Evolutionary conservation across 2,329 filamentous ascomycete species (phyloP).

Genomic region (Mariannaea elegans): DNA sequence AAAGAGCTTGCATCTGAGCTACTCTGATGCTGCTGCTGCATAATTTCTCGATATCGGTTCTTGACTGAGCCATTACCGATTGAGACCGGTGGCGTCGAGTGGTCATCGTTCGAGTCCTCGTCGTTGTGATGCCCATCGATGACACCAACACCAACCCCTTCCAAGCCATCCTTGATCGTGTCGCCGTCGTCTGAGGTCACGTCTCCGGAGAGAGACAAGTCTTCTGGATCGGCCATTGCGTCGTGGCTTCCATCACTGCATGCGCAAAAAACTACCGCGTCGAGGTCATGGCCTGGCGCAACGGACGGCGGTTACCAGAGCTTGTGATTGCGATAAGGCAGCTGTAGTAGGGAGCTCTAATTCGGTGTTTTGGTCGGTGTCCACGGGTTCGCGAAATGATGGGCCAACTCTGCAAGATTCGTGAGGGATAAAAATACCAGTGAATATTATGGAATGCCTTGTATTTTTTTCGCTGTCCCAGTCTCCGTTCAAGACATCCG

Average conservation of each 20-base stretch:
- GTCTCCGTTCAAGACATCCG: neutral
- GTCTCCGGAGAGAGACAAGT: constrained; percentile 53
- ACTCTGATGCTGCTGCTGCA: constrained; percentile 54
- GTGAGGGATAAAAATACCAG: neutral
- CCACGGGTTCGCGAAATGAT: neutral
- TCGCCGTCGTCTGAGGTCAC: constrained; percentile 53
- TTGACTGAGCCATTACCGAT: constrained; percentile 42
- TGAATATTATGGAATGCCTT: neutral
- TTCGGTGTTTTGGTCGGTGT: constrained; percentile 23
- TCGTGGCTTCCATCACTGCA: constrained; percentile 51
- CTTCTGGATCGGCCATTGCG: constrained; percentile 60
- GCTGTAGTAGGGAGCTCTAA: constrained; percentile 35
- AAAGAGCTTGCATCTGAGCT: constrained; percentile 62
- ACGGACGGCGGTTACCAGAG: constrained; percentile 14
- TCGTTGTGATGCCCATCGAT: constrained; percentile 23
- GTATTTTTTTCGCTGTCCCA: neutral
- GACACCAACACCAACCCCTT: constrained; percentile 28
- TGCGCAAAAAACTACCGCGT: constrained; percentile 39
- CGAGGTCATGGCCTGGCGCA: constrained; percentile 39
- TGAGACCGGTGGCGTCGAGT: constrained; percentile 28
- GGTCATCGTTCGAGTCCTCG: constrained; percentile 25
- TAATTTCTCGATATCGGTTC: constrained; percentile 56
- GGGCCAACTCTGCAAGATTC: neutral
- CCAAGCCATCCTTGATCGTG: constrained; percentile 42
- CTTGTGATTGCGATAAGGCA: constrained; percentile 32